Evolutionary conservation across 2,329 filamentous ascomycete species (phyloP).

Genomic region (Clarireedia homoeocarpa): DNA sequence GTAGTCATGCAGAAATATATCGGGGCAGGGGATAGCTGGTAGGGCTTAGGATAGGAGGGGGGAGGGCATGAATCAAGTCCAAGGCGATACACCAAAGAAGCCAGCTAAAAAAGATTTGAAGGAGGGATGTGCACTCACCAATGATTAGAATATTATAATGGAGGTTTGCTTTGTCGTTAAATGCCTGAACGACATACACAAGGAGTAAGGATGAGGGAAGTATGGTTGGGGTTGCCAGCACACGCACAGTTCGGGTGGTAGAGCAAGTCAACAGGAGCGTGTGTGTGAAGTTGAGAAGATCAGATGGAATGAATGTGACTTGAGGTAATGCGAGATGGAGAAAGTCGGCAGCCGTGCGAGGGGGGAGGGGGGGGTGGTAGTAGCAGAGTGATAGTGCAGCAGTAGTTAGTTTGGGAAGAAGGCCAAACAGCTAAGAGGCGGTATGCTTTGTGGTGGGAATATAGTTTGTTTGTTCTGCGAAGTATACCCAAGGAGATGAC

Average conservation of each 20-base stretch:
- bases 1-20: conserved; percentile 7
- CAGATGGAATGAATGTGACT: too few relatives aligned
- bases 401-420: neutral
- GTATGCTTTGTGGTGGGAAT: neutral
- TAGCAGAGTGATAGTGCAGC: neutral
- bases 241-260: neutral
- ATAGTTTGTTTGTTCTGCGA: too few relatives aligned
- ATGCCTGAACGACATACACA: conserved; percentile 5
- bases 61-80: conserved; percentile 3
- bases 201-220: conserved; percentile 5
- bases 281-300: too few relatives aligned
- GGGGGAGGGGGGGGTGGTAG: too few relatives aligned
- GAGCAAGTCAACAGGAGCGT: too few relatives aligned
- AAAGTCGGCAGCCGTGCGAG: neutral
- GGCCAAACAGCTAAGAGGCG: neutral
- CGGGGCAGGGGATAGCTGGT: conserved; percentile 7
- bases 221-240: conserved; percentile 2
- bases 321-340: neutral
- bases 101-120: neutral
- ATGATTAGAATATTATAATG: neutral
- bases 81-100: neutral
- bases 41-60: conserved; percentile 4
- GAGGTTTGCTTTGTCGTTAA: neutral
- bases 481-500: too few relatives aligned
- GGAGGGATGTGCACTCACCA: conserved; percentile 3